phyloP scores from a whole-genome alignment of 1,139 yeast species.

The Candida pseudocylindracea region DNA sequence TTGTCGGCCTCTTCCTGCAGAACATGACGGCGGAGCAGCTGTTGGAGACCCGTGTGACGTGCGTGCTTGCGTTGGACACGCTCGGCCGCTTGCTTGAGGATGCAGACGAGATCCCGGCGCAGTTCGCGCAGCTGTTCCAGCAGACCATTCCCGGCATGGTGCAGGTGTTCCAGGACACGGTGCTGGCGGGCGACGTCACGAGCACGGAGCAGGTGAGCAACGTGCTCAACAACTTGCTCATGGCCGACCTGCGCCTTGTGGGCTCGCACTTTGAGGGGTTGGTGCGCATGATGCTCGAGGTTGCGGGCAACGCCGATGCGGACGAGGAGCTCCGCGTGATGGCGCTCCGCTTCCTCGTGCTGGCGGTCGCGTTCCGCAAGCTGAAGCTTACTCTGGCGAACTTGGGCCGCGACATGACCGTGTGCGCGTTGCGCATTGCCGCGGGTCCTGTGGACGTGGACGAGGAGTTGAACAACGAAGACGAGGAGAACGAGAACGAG shows the following conservation, averaged over 20 bases:
- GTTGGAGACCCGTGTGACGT: conserved; percentile 56
- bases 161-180: conserved; percentile 55
- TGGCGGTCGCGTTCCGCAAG: conserved; percentile 54
- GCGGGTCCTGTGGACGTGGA: conserved; percentile 59
- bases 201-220: conserved; percentile 62
- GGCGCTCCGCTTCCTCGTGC: conserved; percentile 68
- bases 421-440: conserved; percentile 55
- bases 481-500: conserved; percentile 82
- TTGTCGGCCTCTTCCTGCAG: conserved; percentile 41
- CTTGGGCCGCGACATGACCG: conserved; percentile 61
- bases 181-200: conserved; percentile 48
- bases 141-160: conserved; percentile 63
- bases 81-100: conserved; percentile 48
- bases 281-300: conserved; percentile 52
- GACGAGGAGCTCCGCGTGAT: conserved; percentile 71
- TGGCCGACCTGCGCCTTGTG: conserved; percentile 54
- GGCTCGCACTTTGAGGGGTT: conserved; percentile 58
- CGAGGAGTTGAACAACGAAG: conserved; percentile 55
- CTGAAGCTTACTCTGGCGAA: conserved; percentile 33
- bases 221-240: conserved; percentile 60
- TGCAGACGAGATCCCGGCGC: conserved; percentile 20
- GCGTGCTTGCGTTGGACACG: conserved; percentile 66
- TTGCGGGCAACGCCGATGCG: conserved; percentile 40
- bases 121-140: conserved; percentile 36
- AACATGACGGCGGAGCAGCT: conserved; percentile 45